Evolutionary conservation across 2,329 filamentous ascomycete genomes (phyloP), one percentile per base, ranked within the genome.

Genomic region (Zasmidium angulare): DNA sequence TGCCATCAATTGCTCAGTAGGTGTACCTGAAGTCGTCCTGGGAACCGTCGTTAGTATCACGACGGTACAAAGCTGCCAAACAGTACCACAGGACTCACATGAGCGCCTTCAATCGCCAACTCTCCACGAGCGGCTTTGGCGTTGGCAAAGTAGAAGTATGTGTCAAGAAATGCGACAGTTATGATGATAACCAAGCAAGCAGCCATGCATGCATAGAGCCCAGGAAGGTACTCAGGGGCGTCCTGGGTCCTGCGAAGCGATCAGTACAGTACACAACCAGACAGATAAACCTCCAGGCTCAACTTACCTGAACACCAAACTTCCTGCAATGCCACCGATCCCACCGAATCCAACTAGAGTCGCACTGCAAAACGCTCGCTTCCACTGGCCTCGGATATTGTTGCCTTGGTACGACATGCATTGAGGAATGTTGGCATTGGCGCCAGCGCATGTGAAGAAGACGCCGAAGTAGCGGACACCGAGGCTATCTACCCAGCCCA

Each of bases 351-450:
- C 88, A 2, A 95, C 88, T 2, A 93, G 81, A 0, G 86, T 88
- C 1, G 90, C 89, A 63, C 84, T 88, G 74, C 85, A 88, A 68
- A 93, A 88, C 0, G 90, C 90, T 46, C 91, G 84, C 78, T 93
- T 95, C 89, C 90, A 95, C 75, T 93, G 90, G 0, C 90, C 91
- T 55, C 89, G 86, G 69, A 95, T 89, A 74, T 95, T 96, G 76
- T 93, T 95, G 36, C 89, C 89, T 77, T 93, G 90, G 76, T 91
- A 93, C 0, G 89, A 82, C 79, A 95, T 86, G 54, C 84, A 79
- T 1, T 85, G 81, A 0, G 91, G 90, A 12, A 93, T 81, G 71
- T 93, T 95, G 62, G 86, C 84, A 74, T 92, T 92, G 63, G 87
- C 86, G 7, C 89, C 90, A 0, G 89, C 88, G 0, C 89, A 88